A percentile compares a stretch with the other conserved stretches of the same genome.
Evolutionary conservation across 768 basidiomycete genomes (phyloP).

Genomic region (Leucocoprinus birnbaumii): DNA sequence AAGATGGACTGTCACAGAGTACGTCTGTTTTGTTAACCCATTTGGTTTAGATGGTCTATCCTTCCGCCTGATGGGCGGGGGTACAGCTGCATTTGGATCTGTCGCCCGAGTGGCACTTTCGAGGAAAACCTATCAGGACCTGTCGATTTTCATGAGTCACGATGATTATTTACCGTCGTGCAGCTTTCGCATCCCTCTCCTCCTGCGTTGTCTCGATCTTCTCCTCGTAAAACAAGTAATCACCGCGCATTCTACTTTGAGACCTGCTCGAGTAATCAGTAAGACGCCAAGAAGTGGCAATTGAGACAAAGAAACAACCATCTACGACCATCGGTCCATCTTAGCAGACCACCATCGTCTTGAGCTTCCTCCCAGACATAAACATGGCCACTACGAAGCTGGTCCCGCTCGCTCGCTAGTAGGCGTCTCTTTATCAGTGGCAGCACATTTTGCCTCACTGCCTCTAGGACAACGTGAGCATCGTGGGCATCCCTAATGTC

Average conservation of each 20-base stretch:
- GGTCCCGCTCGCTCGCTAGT: constrained; percentile 66
- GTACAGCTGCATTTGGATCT: constrained; percentile 55
- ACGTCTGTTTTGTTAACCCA: constrained; percentile 85
- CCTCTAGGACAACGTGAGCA: constrained; percentile 74
- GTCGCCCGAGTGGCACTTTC: constrained; percentile 55
- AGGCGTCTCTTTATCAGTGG: constrained; percentile 72
- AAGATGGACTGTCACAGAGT: constrained; percentile 71
- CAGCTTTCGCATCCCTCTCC: constrained; percentile 76
- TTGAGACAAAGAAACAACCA: constrained; percentile 46
- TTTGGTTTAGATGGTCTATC: constrained; percentile 76
- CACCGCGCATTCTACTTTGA: constrained; percentile 81
- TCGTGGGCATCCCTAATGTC: constrained; percentile 81
- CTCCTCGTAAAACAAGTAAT: constrained; percentile 82
- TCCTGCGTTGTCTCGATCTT: constrained; percentile 80
- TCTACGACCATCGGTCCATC: constrained; percentile 82
- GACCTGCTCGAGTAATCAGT: constrained; percentile 47
- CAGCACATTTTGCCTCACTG: constrained; percentile 65
- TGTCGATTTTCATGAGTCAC: neutral
- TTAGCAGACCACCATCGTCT: constrained; percentile 62
- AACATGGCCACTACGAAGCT: constrained; percentile 68
- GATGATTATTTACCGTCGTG: constrained; percentile 52
- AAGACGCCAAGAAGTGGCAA: neutral
- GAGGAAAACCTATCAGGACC: constrained; percentile 16
- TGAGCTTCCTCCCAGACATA: constrained; percentile 89
- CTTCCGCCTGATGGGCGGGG: constrained; percentile 65